Conservation (phyloP, 768 basidiomycete genomes). For the Tylopilus sp. region DNA sequence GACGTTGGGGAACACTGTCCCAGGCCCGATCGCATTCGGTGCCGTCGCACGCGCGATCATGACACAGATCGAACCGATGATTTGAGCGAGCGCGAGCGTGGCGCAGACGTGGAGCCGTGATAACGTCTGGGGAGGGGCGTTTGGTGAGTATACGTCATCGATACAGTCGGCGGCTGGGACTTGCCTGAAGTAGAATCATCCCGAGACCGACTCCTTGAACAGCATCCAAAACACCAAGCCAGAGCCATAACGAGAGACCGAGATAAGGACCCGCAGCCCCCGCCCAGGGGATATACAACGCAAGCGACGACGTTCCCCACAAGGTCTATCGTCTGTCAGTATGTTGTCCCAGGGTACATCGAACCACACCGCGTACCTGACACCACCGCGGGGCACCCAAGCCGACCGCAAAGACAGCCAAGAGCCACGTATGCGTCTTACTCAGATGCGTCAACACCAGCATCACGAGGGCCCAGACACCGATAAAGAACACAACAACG, state of each 20-base stretch:
- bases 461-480: slow-evolving; percentile 78
- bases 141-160: not conserved
- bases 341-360: not conserved
- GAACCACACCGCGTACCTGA: slow-evolving; percentile 49
- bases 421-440: slow-evolving; percentile 92
- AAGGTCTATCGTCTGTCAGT: slow-evolving; percentile 53
- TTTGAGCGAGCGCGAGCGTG: slow-evolving; percentile 85
- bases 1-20: slow-evolving; percentile 87
- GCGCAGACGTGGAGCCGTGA: slow-evolving; percentile 94
- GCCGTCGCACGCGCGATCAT: slow-evolving; percentile 92
- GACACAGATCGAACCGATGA: slow-evolving; percentile 86
- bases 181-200: slow-evolving; percentile 77
- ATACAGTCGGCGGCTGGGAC: not conserved
- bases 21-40: slow-evolving; percentile 85
- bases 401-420: slow-evolving; percentile 94
- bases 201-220: slow-evolving; percentile 93
- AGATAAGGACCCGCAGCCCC: slow-evolving; percentile 83
- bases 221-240: slow-evolving; percentile 93
- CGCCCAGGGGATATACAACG: slow-evolving; percentile 92
- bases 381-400: slow-evolving; percentile 94
- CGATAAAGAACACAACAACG: slow-evolving; percentile 80
- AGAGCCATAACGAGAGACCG: slow-evolving; percentile 87
- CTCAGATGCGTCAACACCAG: slow-evolving; percentile 77
- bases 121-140: slow-evolving; percentile 49
- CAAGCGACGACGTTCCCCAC: slow-evolving; percentile 94